These are phyloP conservation scores for Dactylella cylindrospora DNA, from an alignment of 2,329 filamentous ascomycete genomes.

Conservation along the genomic window DNA sequence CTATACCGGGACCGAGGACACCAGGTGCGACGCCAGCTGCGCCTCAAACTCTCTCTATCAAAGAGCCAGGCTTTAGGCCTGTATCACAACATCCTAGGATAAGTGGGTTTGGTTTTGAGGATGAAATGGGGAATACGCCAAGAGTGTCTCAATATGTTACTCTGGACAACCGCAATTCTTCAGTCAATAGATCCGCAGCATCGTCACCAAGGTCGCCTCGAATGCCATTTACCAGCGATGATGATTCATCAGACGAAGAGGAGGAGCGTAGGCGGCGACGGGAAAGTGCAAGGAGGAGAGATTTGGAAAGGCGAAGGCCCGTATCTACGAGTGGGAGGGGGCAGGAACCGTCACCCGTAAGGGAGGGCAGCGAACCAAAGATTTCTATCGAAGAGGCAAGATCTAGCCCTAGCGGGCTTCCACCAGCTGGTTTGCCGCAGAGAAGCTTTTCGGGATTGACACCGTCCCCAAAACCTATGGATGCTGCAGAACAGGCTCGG, in stretches of 20 bases:
- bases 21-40: constrained; percentile 35
- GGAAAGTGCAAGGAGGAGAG: constrained; percentile 29
- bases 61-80: constrained; percentile 60
- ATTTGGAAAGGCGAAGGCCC: constrained; percentile 30
- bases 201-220: constrained; percentile 35
- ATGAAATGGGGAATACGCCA: constrained; percentile 56
- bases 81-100: constrained; percentile 74
- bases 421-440: constrained; percentile 15
- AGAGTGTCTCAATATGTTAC: constrained; percentile 48
- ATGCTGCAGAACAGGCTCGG: constrained; percentile 39
- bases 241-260: constrained; percentile 39
- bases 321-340: constrained; percentile 31
- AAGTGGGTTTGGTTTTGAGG: constrained; percentile 60
- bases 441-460: constrained; percentile 35
- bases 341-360: constrained; percentile 35
- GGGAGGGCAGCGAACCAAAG: constrained; percentile 27
- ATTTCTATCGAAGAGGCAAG: no score
- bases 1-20: constrained; percentile 12
- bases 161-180: constrained; percentile 50
- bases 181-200: constrained; percentile 32
- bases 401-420: not conserved
- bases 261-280: constrained; percentile 29
- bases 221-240: constrained; percentile 42
- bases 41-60: constrained; percentile 52
- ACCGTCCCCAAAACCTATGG: constrained; percentile 37